These are phyloP conservation scores for Colletotrichum destructivum DNA, from an alignment of 2,329 filamentous ascomycete species.

Conservation along the genomic window DNA sequence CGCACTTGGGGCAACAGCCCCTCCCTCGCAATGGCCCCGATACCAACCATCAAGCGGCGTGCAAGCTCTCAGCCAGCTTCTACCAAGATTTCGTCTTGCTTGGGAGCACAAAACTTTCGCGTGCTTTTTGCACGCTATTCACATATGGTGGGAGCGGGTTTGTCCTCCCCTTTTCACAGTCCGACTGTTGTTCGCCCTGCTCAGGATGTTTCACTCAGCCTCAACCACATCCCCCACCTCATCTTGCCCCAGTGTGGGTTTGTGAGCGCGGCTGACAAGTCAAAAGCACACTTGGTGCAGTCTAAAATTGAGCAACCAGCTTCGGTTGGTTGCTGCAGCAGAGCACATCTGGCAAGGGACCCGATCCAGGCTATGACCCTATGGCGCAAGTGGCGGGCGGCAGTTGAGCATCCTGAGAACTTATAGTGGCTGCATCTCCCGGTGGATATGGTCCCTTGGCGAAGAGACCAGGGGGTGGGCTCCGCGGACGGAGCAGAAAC, in stretches of 20 bases:
- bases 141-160: conserved; percentile 6
- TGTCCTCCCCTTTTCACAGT: background rate
- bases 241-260: background rate
- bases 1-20: conserved; percentile 4
- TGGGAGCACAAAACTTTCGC: conserved; percentile 3
- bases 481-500: conserved; percentile 28
- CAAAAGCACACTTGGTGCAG: background rate
- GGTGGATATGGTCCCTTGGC: conserved; percentile 1
- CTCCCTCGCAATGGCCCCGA: background rate
- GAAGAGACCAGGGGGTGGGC: background rate
- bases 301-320: background rate
- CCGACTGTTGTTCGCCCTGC: conserved; percentile 4
- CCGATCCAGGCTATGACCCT: conserved; percentile 29
- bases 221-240: background rate
- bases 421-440: conserved; percentile 13
- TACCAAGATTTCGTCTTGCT: conserved; percentile 23
- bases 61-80: conserved; percentile 14
- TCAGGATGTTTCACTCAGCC: background rate
- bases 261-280: too few relatives aligned
- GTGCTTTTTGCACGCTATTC: conserved; percentile 19
- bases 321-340: background rate
- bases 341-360: background rate
- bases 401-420: conserved; percentile 11
- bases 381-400: conserved; percentile 33
- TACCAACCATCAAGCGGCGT: conserved; percentile 10